Base-by-base conservation (phyloP, 129 eudicot species). In the Helichrysum umbraculigerum region DNA sequence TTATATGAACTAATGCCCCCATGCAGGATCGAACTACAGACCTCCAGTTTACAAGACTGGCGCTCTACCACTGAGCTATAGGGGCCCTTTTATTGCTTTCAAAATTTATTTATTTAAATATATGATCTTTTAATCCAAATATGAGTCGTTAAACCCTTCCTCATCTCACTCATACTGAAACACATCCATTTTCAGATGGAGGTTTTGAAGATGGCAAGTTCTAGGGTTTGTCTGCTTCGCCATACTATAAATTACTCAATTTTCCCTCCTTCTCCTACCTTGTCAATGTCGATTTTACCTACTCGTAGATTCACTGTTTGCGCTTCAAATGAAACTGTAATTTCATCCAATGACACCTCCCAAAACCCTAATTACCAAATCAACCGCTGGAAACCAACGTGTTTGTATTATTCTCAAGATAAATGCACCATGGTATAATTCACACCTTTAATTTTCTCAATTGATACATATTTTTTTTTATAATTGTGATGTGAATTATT, bases 31-130 rank as follows among this genome's bases (percentile, higher is more conserved):
- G 98, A 92, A 90, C 96, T 92, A 86, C 98, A 84, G 98, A 92
- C 98, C 98, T 92, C 85, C 98, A 92, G 98, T 90, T 93, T 93
- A 93, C 97, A 93, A 93, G 96, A 93, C 98, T 88, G 98, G 82
- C 96, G 98, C 98, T 93, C 96, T 93, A 93, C 98, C 95, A 93
- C 98, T 90, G 96, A 93, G 98, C 95, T 90, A 88, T 93, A 93
- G 73, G 96, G 96, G 98, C 98, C 28, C 28, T 25, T 25, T 25
- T 25, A n/a, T n/a, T n/a, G n/a, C n/a, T 25, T 25, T 25, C 1
- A 25, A 0, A 25, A 0, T 0, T 25, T 25, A 25, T 25, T 25
- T 25, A 25, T 25, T 25, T 25, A 25, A 1, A 0, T 25, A 25
- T 25, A 25, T 25, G n/a, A 25, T 25, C 0, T 25, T 25, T 19